Base-by-base conservation (phyloP, 2,329 filamentous ascomycete genomes). In the Scedosporium aurantiacum region DNA sequence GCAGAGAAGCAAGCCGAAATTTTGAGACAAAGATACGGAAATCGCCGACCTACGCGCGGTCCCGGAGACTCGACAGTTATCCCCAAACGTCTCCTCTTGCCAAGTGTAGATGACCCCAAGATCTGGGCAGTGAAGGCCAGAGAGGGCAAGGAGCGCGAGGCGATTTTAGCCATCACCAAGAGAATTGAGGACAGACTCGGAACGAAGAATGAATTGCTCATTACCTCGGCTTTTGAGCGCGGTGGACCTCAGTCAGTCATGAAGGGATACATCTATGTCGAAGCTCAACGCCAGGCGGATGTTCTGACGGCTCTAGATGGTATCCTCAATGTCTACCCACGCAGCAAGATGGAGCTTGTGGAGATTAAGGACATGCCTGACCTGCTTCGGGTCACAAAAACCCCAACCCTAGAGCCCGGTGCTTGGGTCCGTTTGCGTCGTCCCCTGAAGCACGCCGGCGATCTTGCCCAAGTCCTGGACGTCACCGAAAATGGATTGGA, bases 281-380 rank as follows among this genome's bases (percentile, higher is more conserved):
- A 99, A 75, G 93, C 94, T 12, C 85, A 88, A 67, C 85, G 90
- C 64, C 89, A 94, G 71, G 89, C 89, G 55, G 91, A 97, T 73
- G 90, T 97, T 66, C 78, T 92, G 69, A 81, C 86, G 60, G 90
- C 91, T 6, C 79, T 96, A 50, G 90, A 96, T 64, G 89, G 87
- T 50, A 84, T 99, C 69, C 83, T 90, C 64, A 91, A 96, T 70
- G 89, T 96, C 43, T 99, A 97, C 72, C 90, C 93, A 60, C 86
- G 91, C 62, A 88, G 85, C 28, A 94, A 91, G 74, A 87, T 94
- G 76, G 84, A 92, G 54, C 79, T 97, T 59, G 91, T 99, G 50
- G 90, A 94, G 57, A 91, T 97, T 69, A 96, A 96, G 73, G 94
- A 99, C 74, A 96, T 97, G 87, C 93, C 94, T 1, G 94, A 97